A percentile compares a stretch with the other conserved stretches of the same genome.
Evolutionary conservation across 2,329 filamentous ascomycete genomes (phyloP).

Genomic region (Cephalotrichum gorgonifer): DNA sequence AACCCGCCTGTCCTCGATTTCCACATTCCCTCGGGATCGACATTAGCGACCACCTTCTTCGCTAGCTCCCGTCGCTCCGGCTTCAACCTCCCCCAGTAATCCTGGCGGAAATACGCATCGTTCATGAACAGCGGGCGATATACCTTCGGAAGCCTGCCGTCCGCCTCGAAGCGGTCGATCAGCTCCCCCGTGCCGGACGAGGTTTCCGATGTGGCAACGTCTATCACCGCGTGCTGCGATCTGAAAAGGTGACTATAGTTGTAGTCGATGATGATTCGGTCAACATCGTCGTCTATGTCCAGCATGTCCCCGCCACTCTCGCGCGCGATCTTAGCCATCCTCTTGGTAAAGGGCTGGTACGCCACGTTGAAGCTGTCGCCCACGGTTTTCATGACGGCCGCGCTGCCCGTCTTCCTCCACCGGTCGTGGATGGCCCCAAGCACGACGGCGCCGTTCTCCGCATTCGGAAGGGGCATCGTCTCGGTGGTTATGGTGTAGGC

Average conservation of each 20-base stretch:
- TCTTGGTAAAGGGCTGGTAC: constrained; percentile 27
- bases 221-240: constrained; percentile 18
- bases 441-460: constrained; percentile 17
- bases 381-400: constrained; percentile 2
- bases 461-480: constrained; percentile 19
- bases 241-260: constrained; percentile 26
- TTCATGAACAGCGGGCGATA: constrained; percentile 33
- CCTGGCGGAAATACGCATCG: constrained; percentile 28
- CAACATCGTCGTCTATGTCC: constrained; percentile 24
- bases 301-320: constrained; percentile 26
- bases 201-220: constrained; percentile 22
- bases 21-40: constrained; percentile 28
- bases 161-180: constrained; percentile 19
- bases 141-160: constrained; percentile 21
- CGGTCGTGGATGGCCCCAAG: constrained; percentile 18
- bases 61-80: constrained; percentile 23
- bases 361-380: constrained; percentile 14
- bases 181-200: constrained; percentile 20
- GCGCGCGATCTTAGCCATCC: constrained; percentile 18
- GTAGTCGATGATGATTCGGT: constrained; percentile 31
- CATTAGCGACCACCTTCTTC: constrained; percentile 18
- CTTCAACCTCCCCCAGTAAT: constrained; percentile 28
- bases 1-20: constrained; percentile 28
- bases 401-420: constrained; percentile 19
- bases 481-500: constrained; percentile 28